Evolutionary conservation across 164 flowering plant genomes (phyloP).

Genomic region (Berberis vulgaris): DNA sequence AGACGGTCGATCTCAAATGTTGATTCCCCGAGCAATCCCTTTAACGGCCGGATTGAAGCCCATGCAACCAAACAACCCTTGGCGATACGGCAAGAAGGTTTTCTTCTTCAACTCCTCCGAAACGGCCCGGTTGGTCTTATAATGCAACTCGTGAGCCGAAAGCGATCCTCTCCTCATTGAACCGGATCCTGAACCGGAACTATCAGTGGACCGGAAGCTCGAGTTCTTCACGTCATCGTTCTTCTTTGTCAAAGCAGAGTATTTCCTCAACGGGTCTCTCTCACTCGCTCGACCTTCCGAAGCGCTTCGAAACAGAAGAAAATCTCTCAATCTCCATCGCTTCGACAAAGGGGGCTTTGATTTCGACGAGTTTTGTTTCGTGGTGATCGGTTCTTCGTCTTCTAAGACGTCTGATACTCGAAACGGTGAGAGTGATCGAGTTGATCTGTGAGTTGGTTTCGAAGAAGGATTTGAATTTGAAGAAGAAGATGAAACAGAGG

Average conservation of each 20-base stretch:
- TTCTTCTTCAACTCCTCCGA: constrained; percentile 68
- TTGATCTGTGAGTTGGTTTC: constrained; percentile 22
- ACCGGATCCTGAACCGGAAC: constrained; percentile 21
- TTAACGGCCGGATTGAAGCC: constrained; percentile 45
- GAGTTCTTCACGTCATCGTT: constrained; percentile 34
- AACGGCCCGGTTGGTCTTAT: constrained; percentile 62
- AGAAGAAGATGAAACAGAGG: neutral
- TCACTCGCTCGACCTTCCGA: constrained; percentile 79
- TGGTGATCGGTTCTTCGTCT: constrained; percentile 3
- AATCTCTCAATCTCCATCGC: constrained; percentile 74
- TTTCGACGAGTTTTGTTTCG: constrained; percentile 3
- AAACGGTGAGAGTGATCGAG: constrained; percentile 64
- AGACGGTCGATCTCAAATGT: constrained; percentile 7
- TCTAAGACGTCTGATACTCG: constrained; percentile 24
- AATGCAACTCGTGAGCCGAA: constrained; percentile 81
- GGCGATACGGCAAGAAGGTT: constrained; percentile 78
- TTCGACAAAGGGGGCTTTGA: constrained; percentile 16
- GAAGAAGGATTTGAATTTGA: constrained; percentile 3
- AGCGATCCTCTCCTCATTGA: constrained; percentile 36
- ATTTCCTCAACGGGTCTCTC: constrained; percentile 63
- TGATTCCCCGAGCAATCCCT: constrained; percentile 38
- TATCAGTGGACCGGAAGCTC: constrained; percentile 38
- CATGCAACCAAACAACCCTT: constrained; percentile 59
- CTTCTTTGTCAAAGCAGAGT: constrained; percentile 26
- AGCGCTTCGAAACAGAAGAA: constrained; percentile 78